Evolutionary conservation across 768 basidiomycete species (phyloP).

Genomic region (Leccinum variicolor): DNA sequence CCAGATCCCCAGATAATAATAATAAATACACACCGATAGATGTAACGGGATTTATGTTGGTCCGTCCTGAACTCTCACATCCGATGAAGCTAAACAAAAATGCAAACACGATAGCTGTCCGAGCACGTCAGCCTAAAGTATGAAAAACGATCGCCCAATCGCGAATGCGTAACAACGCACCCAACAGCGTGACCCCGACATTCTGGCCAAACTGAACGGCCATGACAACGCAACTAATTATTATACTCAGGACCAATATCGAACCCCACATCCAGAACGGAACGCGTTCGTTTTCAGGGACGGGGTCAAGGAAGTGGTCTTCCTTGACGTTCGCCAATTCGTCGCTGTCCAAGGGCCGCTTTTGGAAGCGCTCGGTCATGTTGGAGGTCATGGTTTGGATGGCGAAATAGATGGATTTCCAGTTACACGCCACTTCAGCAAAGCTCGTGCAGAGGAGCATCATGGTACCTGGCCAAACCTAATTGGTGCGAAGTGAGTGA

Average conservation of each 20-base stretch:
- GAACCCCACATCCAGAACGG: constrained; percentile 53
- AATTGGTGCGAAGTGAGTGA: neutral
- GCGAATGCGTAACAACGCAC: constrained; percentile 1
- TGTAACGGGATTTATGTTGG: constrained; percentile 60
- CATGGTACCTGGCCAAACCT: constrained; percentile 29
- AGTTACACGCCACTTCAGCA: constrained; percentile 24
- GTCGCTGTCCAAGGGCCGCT: neutral
- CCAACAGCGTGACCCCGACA: constrained; percentile 33
- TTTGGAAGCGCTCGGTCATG: constrained; percentile 6
- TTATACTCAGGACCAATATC: constrained; percentile 45
- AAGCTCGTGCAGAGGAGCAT: constrained; percentile 54
- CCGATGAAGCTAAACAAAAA: constrained; percentile 69
- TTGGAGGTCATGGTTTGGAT: neutral
- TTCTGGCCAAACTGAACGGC: constrained; percentile 54
- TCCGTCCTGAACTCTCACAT: constrained; percentile 56
- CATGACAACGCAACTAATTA: constrained; percentile 52
- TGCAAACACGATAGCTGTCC: constrained; percentile 46
- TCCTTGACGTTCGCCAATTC: constrained; percentile 8
- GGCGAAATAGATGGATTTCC: constrained; percentile 17
- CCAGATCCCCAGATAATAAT: neutral
- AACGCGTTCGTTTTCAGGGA: constrained; percentile 52
- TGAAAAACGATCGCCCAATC: neutral
- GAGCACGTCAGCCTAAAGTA: neutral
- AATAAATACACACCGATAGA: constrained; percentile 38
- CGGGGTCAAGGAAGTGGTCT: constrained; percentile 48